Evolutionary conservation across 257 asterid species (phyloP).

Genomic region (Solanum pimpinellifolium): DNA sequence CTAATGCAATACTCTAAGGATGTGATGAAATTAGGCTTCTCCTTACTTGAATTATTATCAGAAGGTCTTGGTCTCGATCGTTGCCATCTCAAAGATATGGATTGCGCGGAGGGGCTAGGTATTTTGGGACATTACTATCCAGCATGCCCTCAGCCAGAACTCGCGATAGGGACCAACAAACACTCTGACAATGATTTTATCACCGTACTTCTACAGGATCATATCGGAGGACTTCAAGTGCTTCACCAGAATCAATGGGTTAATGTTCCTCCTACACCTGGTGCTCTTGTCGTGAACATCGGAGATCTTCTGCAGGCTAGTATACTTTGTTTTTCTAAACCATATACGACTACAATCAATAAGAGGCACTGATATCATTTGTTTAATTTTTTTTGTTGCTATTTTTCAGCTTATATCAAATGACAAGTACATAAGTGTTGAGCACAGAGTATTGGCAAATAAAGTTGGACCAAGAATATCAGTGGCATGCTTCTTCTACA

Average conservation of each 20-base stretch:
- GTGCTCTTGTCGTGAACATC: conserved; percentile 43
- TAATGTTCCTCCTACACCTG: conserved; percentile 37
- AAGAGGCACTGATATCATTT: not conserved
- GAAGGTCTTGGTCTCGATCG: conserved; percentile 47
- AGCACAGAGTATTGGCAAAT: conserved; percentile 51
- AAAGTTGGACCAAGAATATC: conserved; percentile 48
- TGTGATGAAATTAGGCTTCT: conserved; percentile 31
- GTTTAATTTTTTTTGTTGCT: not conserved
- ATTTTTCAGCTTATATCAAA: conserved; percentile 43
- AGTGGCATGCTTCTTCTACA: conserved; percentile 52
- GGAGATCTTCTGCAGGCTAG: conserved; percentile 68
- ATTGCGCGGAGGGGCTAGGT: conserved; percentile 31
- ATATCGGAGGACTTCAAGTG: conserved; percentile 50
- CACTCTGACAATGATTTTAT: conserved; percentile 48
- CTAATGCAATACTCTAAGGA: conserved; percentile 36
- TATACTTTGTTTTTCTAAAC: not conserved
- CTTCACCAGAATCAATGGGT: conserved; percentile 36
- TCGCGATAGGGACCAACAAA: conserved; percentile 43
- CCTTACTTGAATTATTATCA: conserved; percentile 35
- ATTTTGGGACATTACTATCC: conserved; percentile 53
- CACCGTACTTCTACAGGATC: conserved; percentile 55
- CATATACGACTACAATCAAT: not conserved
- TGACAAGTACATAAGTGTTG: conserved; percentile 43
- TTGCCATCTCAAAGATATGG: conserved; percentile 31
- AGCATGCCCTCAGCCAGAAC: conserved; percentile 55